A percentile compares a stretch with the other conserved stretches of the same genome.
Conservation (phyloP, 163 green algal species). For the Picocystis sp. region DNA sequence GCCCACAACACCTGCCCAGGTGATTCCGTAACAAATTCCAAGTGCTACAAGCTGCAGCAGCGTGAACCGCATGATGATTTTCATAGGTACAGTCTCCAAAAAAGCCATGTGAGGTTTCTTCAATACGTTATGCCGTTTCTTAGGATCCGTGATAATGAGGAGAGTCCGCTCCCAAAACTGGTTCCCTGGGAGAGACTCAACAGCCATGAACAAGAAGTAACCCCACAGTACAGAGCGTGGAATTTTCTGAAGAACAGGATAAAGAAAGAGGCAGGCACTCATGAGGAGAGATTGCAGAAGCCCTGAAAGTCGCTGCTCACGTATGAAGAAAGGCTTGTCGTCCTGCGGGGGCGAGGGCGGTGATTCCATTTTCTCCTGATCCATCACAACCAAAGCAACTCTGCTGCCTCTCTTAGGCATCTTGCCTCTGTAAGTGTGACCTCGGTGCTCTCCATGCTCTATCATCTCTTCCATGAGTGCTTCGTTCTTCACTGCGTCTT, state of each 20-base stretch:
- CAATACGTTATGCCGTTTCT: constrained; percentile 7
- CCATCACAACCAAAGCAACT: background rate
- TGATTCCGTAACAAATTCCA: constrained; percentile 32
- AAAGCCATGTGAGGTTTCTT: constrained; percentile 21
- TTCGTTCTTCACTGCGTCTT: constrained; percentile 7
- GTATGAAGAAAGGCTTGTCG: constrained; percentile 11
- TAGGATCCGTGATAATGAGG: constrained; percentile 48
- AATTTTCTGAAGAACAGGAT: constrained; percentile 33
- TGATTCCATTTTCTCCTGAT: constrained; percentile 1
- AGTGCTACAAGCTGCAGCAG: constrained; percentile 30
- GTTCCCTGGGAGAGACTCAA: constrained; percentile 45
- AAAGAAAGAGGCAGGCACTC: constrained; percentile 37
- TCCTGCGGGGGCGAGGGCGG: background rate
- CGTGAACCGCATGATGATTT: constrained; percentile 38
- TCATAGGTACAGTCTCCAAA: constrained; percentile 41
- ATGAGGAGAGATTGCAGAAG: constrained; percentile 55
- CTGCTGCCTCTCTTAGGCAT: background rate
- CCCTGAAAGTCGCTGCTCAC: constrained; percentile 49
- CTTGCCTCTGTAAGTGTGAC: constrained; percentile 2
- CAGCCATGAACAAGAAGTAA: constrained; percentile 71
- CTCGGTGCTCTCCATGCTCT: background rate
- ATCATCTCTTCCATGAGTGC: constrained; percentile 9
- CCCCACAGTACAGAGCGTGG: constrained; percentile 50
- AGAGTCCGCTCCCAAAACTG: constrained; percentile 56
- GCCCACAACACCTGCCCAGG: constrained; percentile 33